A percentile compares a stretch with the other conserved stretches of the same genome.
Evolutionary conservation across 1,284 basidiomycete species (phyloP).

Genomic region (Cystobasidium sp.): DNA sequence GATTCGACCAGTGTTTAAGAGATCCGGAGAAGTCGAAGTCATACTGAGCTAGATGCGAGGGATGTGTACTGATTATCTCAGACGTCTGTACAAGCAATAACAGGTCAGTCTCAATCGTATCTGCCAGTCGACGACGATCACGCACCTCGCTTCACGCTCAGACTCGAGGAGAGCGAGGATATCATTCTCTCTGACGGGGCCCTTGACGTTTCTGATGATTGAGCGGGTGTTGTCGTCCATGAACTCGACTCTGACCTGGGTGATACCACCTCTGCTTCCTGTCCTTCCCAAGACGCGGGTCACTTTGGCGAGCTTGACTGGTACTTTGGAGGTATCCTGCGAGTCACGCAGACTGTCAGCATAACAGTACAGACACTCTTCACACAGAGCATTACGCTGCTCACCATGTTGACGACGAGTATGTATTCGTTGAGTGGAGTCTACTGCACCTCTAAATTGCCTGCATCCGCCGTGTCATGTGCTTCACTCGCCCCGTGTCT

Average conservation of each 20-base stretch:
- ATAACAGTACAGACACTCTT: too few species aligned
- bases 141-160: constrained; percentile 98
- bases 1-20: too few species aligned
- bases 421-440: too few species aligned
- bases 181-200: constrained; percentile 93
- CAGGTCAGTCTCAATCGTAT: too few species aligned
- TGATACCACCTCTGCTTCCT: constrained; percentile 98
- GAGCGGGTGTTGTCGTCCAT: constrained; percentile 95
- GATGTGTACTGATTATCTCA: constrained; percentile 17
- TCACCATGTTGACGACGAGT: constrained; percentile 3
- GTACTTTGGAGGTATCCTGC: constrained; percentile 65
- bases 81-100: constrained; percentile 9
- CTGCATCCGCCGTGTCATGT: too few species aligned
- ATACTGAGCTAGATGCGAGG: neutral
- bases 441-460: too few species aligned
- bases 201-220: constrained; percentile 99
- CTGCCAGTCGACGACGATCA: neutral
- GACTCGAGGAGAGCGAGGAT: constrained; percentile 97
- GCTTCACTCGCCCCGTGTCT: too few species aligned
- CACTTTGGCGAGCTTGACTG: constrained; percentile 94
- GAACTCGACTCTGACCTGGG: constrained; percentile 99
- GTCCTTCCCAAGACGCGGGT: constrained; percentile 98
- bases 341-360: neutral
- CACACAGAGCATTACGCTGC: neutral
- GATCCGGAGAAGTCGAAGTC: too few species aligned